Evolutionary conservation across 1,284 basidiomycete species (phyloP), one percentile per base, ranked within the genome.

Genomic region (Takashimella koratensis): DNA sequence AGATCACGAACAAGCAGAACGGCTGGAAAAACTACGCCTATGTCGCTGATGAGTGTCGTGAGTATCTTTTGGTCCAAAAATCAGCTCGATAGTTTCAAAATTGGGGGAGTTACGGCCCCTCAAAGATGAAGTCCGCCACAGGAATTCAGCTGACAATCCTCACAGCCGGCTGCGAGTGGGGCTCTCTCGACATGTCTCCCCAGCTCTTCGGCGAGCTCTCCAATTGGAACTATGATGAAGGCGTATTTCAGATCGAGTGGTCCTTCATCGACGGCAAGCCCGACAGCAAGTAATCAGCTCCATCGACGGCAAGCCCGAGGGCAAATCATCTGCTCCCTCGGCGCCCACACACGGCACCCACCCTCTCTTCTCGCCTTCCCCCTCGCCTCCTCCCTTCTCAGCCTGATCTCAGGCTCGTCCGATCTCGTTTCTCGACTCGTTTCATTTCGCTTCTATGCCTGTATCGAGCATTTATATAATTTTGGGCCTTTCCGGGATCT

Each of bases 1-100:
- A 71, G 59, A 83, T 94, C 70, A 86, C 79, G 61, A 86, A 88
- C 78, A 59, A 62, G 24, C 62, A 72, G 51, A 86, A 83, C 71
- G 78, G 80, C 63, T 80, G 83, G 70, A 75, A 68, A 12, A 81
- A 85, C 53, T 77, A 68, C 1, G 88, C 85, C 53, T 80, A 78
- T 19, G 79, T 92, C 63, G 86, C 81, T 57, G 73, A 75, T 57
- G 53, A 57, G 39, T 78, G 30, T 36, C 30, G 30, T 36, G 16
- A 36, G 30, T 36, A 8, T 8, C n/a, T n/a, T n/a, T n/a, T n/a
- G n/a, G n/a, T n/a, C n/a, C n/a, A n/a, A n/a, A n/a, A n/a, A n/a
- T n/a, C n/a, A n/a, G n/a, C n/a, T n/a, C n/a, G n/a, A n/a, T n/a
- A n/a, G n/a, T n/a, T n/a, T n/a, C n/a, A n/a, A n/a, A n/a, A n/a